Percentiles rank a stretch among this genome's conserved stretches.
phyloP scores from a whole-genome alignment of 2,329 filamentous ascomycete genomes.

The Sporothrix pallida region DNA sequence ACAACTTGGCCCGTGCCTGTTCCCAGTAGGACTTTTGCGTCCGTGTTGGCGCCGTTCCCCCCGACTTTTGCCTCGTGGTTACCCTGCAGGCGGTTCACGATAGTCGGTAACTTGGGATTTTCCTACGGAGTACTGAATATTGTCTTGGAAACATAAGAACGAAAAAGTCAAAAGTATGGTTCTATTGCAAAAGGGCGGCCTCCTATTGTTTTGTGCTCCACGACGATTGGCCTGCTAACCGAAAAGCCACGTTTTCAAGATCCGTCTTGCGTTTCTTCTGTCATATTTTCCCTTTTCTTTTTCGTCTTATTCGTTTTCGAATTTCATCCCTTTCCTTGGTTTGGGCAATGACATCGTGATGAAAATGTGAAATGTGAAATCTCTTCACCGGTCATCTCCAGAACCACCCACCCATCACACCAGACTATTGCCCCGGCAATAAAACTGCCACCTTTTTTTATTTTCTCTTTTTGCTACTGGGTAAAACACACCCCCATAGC shows the following conservation, averaged over 20 bases:
- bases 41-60: background rate
- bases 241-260: slow-evolving; percentile 18
- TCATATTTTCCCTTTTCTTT: background rate
- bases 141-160: no score
- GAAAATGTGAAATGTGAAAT: background rate
- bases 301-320: background rate
- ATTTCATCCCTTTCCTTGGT: slow-evolving; percentile 2
- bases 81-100: background rate
- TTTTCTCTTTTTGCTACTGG: background rate
- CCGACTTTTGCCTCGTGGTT: slow-evolving; percentile 15
- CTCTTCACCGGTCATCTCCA: slow-evolving; percentile 4
- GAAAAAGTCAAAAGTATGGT: background rate
- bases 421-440: background rate
- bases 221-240: slow-evolving; percentile 11
- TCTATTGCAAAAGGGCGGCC: background rate
- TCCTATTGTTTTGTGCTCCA: slow-evolving; percentile 17
- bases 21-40: background rate
- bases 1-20: background rate
- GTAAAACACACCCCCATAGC: background rate
- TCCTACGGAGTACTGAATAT: no score
- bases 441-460: background rate
- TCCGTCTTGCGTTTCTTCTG: background rate
- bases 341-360: background rate
- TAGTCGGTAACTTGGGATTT: background rate
- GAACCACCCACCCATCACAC: background rate